Conservation (phyloP, 371 early-diverging fungal species). For the Synchytrium microbalum region DNA sequence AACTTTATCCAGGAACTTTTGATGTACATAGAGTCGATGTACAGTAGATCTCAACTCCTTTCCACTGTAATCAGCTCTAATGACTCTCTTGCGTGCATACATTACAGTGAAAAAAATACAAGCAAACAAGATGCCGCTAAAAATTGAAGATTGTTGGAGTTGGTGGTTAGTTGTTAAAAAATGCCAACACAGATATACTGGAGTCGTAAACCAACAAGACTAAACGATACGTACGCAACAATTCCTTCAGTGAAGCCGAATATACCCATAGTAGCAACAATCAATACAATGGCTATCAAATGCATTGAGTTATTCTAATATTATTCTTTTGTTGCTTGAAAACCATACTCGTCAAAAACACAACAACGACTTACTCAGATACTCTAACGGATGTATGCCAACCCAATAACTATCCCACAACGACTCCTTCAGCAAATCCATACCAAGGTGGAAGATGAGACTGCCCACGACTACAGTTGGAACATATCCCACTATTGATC, state of each 20-base stretch:
- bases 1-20: conserved; percentile 70
- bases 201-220: too few species aligned
- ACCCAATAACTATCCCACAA: conserved; percentile 76
- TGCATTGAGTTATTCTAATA: conserved; percentile 1
- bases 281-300: conserved; percentile 1
- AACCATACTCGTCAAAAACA: conserved; percentile 58
- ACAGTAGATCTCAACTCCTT: conserved; percentile 77
- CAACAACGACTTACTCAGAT: conserved; percentile 75
- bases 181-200: too few species aligned
- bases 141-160: too few species aligned
- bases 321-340: conserved; percentile 2
- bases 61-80: conserved; percentile 73
- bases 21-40: conserved; percentile 80
- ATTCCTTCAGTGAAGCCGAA: conserved; percentile 94
- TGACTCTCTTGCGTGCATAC: conserved; percentile 68
- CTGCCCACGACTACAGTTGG: conserved; percentile 85
- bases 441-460: conserved; percentile 88
- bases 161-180: too few species aligned
- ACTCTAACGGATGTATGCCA: conserved; percentile 74
- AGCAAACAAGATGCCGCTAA: conserved; percentile 84
- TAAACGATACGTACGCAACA: too few species aligned
- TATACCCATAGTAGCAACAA: conserved; percentile 32
- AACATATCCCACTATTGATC: conserved; percentile 79
- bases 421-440: conserved; percentile 86
- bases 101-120: conserved; percentile 86